Evolutionary conservation across 495 filamentous ascomycete genomes (phyloP).

Genomic region (Filosporella fistucella): DNA sequence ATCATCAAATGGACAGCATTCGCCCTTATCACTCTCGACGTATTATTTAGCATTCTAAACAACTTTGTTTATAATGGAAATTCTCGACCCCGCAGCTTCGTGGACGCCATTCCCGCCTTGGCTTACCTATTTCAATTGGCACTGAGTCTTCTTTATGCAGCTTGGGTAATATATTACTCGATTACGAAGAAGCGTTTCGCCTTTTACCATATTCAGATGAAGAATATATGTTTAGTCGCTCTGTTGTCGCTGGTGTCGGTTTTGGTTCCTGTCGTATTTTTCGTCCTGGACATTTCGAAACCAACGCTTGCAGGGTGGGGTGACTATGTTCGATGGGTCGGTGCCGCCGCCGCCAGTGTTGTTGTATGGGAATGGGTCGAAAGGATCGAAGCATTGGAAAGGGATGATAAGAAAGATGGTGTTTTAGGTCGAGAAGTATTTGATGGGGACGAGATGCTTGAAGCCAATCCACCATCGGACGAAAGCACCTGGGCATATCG

Average conservation of each 20-base stretch:
- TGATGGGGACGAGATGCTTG: slow-evolving; percentile 94
- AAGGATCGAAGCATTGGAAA: slow-evolving; percentile 92
- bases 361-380: slow-evolving; percentile 99
- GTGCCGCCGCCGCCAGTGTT: slow-evolving; percentile 90
- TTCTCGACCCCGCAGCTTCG: slow-evolving; percentile 65
- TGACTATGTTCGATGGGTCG: slow-evolving; percentile 96
- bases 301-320: slow-evolving; percentile 90
- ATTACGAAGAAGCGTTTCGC: slow-evolving; percentile 89
- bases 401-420: slow-evolving; percentile 94
- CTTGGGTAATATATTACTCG: slow-evolving; percentile 94
- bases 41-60: slow-evolving; percentile 83
- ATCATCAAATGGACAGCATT: slow-evolving; percentile 99
- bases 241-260: slow-evolving; percentile 73
- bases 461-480: slow-evolving; percentile 55
- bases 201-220: slow-evolving; percentile 90
- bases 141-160: slow-evolving; percentile 83
- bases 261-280: slow-evolving; percentile 90
- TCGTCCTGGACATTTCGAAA: slow-evolving; percentile 87
- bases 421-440: slow-evolving; percentile 93
- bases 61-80: slow-evolving; percentile 65
- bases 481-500: slow-evolving; percentile 20
- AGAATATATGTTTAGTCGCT: slow-evolving; percentile 84
- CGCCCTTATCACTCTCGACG: slow-evolving; percentile 84
- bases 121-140: slow-evolving; percentile 92
- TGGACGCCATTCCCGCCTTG: slow-evolving; percentile 85